phyloP scores from a whole-genome alignment of 75 land plant species.

The Isoetes taiwanensis region DNA sequence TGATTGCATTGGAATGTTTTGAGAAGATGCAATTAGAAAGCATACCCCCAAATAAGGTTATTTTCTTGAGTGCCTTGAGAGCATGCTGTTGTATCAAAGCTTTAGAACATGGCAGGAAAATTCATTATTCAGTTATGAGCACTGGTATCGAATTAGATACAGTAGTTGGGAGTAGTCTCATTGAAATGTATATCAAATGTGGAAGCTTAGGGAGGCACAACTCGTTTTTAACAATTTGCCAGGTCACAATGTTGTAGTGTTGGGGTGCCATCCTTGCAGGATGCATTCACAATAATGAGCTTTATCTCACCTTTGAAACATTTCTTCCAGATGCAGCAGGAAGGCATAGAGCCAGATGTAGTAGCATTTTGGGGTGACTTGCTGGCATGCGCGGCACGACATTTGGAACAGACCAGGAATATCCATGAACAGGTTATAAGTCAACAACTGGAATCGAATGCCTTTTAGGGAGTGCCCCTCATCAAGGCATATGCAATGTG shows the following conservation, averaged over 20 bases:
- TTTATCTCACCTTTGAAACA: no score
- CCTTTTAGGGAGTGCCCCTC: no score
- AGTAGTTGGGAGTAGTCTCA: constrained; percentile 24
- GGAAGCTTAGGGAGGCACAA: constrained; percentile 33
- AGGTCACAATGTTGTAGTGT: constrained; percentile 32
- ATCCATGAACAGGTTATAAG: no score
- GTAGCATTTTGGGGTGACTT: no score
- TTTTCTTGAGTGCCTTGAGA: constrained; percentile 35
- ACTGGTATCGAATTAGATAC: constrained; percentile 28
- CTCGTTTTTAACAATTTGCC: no score
- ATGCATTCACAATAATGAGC: constrained; percentile 36
- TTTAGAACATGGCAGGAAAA: constrained; percentile 25
- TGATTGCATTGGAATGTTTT: constrained; percentile 32
- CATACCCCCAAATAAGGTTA: constrained; percentile 30
- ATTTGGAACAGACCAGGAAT: no score
- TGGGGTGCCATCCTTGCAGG: constrained; percentile 63
- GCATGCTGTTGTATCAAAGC: constrained; percentile 38
- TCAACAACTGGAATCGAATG: no score
- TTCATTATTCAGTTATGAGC: constrained; percentile 30
- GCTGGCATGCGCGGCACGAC: no score
- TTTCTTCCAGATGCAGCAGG: no score
- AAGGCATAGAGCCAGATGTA: no score
- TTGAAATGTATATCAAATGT: constrained; percentile 76
- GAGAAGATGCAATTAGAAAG: constrained; percentile 24
- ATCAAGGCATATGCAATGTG: no score